Base-by-base conservation (phyloP, 2,329 filamentous ascomycete genomes). In the Verticillium klebahnii region DNA sequence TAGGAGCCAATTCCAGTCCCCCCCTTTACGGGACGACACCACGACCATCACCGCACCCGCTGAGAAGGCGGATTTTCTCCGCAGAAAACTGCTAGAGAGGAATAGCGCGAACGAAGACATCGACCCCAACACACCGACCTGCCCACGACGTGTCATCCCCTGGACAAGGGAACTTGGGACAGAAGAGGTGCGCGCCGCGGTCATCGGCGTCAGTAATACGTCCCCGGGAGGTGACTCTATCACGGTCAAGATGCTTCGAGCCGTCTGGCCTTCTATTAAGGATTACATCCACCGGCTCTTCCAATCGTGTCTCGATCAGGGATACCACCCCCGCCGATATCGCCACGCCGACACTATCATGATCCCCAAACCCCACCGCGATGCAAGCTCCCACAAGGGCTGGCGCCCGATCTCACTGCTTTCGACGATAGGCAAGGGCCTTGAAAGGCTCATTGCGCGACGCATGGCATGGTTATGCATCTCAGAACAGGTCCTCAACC, bases 361-460 rank as follows among this genome's bases (percentile, higher is more conserved):
- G 31, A 68, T 71, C 56, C 57, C 62, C 2, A 71, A 71, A 61
- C 66, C 62, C 1, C 66, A 65, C 17, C 62, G 66, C 58, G 61
- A 71, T 59, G 62, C 66, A 11, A 64, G 60, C 7, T 58, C 39
- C 2, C 64, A 64, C 5, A 25, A 55, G n/a, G 65, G 66, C 29
- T 72, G 62, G 64, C 62, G 66, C 14, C 67, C 63, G 3, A 71
- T 71, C 3, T n/a, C n/a, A n/a, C n/a, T n/a, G n/a, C n/a, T n/a
- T n/a, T n/a, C n/a, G n/a, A n/a, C n/a, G n/a, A n/a, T n/a, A n/a
- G n/a, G n/a, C n/a, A n/a, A n/a, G n/a, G n/a, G n/a, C n/a, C n/a
- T n/a, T n/a, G n/a, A n/a, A n/a, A n/a, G n/a, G n/a, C n/a, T n/a
- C n/a, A n/a, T n/a, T n/a, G n/a, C n/a, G n/a, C n/a, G n/a, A n/a